These are phyloP conservation scores for Rhodotorula graminis DNA, from an alignment of 768 basidiomycete species.

Conservation along the genomic window DNA sequence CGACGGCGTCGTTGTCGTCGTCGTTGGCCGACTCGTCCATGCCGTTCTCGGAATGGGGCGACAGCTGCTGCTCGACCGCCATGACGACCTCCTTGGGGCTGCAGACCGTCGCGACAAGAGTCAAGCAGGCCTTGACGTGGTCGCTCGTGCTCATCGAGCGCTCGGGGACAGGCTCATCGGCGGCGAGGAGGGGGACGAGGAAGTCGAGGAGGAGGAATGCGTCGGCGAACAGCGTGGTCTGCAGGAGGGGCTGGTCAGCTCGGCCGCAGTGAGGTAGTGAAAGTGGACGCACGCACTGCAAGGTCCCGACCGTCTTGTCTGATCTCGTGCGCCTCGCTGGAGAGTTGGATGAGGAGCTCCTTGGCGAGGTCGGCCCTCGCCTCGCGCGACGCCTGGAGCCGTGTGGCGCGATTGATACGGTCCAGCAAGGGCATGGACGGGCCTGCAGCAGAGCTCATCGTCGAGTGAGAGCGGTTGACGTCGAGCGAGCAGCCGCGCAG, in stretches of 20 bases:
- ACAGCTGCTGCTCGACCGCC: background rate
- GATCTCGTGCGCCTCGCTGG: background rate
- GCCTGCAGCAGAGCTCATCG: background rate
- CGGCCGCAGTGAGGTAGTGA: background rate
- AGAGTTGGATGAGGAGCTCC: background rate
- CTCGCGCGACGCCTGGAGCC: background rate
- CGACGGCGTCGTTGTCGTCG: background rate
- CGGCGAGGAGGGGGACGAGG: constrained; percentile 1
- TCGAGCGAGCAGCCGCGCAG: too few relatives aligned
- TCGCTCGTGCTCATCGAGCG: background rate
- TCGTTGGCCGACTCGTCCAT: background rate
- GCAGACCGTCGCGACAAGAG: background rate
- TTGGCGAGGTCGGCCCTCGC: background rate
- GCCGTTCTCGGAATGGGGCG: too few relatives aligned
- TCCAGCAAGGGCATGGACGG: background rate
- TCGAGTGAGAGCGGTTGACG: too few relatives aligned
- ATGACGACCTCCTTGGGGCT: constrained; percentile 8
- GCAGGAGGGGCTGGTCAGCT: background rate
- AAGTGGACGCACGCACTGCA: background rate
- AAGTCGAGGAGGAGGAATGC: constrained; percentile 5
- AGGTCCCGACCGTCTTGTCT: background rate
- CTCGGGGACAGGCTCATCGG: background rate
- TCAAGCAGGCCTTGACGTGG: background rate
- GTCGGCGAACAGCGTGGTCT: constrained; percentile 4
- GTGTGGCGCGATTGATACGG: background rate